A percentile compares a stretch with the other conserved stretches of the same genome.
Evolutionary conservation across 495 filamentous ascomycete species (phyloP).

Genomic region (Penicillium taxi): DNA sequence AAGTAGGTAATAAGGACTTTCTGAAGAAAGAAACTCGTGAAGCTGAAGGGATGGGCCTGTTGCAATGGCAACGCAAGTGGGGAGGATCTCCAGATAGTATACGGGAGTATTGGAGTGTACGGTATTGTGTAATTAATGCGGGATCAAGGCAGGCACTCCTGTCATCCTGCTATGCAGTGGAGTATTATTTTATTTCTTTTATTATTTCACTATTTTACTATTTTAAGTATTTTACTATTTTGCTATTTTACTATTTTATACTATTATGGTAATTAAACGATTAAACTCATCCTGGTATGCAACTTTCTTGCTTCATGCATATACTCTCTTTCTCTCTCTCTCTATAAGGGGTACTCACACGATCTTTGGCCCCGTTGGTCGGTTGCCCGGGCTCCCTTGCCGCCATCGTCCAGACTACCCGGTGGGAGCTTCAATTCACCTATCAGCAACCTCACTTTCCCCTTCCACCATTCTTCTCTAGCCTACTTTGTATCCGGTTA

Average conservation of each 20-base stretch:
- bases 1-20: constrained; percentile 23
- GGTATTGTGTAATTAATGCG: too few relatives aligned
- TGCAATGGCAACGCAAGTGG: constrained; percentile 47
- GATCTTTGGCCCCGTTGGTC: constrained; percentile 14
- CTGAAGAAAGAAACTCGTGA: constrained; percentile 37
- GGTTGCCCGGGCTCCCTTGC: constrained; percentile 44
- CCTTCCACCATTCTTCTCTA: constrained; percentile 14
- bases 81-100: constrained; percentile 40
- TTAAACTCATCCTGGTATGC: too few relatives aligned
- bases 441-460: constrained; percentile 23
- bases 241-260: too few relatives aligned
- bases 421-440: constrained; percentile 29
- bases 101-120: too few relatives aligned
- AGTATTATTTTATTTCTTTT: too few relatives aligned
- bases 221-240: too few relatives aligned
- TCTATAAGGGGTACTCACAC: background rate
- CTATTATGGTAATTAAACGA: too few relatives aligned
- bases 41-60: constrained; percentile 46
- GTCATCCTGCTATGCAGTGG: too few relatives aligned
- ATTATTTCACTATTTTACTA: too few relatives aligned
- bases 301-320: too few relatives aligned
- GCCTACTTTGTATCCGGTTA: constrained; percentile 19
- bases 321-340: background rate
- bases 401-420: constrained; percentile 29
- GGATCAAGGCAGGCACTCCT: too few relatives aligned